These are phyloP conservation scores for Phytophthora europaea DNA, from an alignment of 352 stramenopile species.

Conservation along the genomic window DNA sequence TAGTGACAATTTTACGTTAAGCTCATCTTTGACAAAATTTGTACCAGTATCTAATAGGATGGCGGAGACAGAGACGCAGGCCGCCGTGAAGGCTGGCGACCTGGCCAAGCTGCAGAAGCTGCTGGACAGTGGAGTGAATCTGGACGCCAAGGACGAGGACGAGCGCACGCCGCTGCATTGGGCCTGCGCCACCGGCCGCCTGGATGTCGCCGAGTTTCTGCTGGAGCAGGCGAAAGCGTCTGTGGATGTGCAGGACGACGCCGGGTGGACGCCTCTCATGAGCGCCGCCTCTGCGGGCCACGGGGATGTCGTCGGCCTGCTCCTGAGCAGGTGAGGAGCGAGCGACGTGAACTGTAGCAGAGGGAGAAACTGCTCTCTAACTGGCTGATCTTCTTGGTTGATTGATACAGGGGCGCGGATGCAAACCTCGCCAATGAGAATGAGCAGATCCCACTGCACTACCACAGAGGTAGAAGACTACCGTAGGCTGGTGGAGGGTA, in stretches of 20 bases:
- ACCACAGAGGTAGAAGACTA: conserved; percentile 61
- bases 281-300: conserved; percentile 75
- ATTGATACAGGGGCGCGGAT: conserved; percentile 50
- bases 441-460: conserved; percentile 77
- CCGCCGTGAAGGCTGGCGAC: conserved; percentile 41
- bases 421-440: conserved; percentile 79
- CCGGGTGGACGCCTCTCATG: conserved; percentile 83
- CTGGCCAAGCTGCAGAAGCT: conserved; percentile 44
- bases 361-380: conserved; percentile 1
- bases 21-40: background rate
- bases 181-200: conserved; percentile 53
- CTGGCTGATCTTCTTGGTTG: background rate
- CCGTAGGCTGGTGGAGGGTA: background rate
- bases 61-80: conserved; percentile 41
- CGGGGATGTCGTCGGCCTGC: conserved; percentile 56
- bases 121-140: conserved; percentile 33
- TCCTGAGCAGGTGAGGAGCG: conserved; percentile 74
- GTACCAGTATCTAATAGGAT: background rate
- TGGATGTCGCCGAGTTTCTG: conserved; percentile 73
- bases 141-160: conserved; percentile 76
- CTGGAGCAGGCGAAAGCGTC: conserved; percentile 42
- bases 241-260: conserved; percentile 78
- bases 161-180: conserved; percentile 81
- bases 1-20: background rate
- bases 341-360: background rate